phyloP scores from a whole-genome alignment of 768 basidiomycete genomes.

The Pulveroboletus frians region DNA sequence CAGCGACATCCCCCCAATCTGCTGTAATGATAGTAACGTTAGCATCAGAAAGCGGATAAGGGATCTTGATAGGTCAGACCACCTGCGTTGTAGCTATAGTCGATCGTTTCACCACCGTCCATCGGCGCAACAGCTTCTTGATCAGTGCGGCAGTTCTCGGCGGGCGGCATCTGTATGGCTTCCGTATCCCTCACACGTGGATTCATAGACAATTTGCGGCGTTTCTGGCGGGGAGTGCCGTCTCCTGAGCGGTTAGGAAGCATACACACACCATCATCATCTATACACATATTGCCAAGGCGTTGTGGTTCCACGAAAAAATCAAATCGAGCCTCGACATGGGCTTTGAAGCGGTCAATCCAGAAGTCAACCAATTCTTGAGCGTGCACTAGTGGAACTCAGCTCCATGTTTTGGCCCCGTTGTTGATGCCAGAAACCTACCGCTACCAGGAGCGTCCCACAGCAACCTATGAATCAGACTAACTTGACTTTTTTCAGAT shows the following conservation, averaged over 20 bases:
- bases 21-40: conserved; percentile 15
- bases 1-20: conserved; percentile 18
- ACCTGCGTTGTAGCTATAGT: conserved; percentile 21
- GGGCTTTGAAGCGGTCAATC: conserved; percentile 65
- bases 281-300: conserved; percentile 9
- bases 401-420: neutral
- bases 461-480: conserved; percentile 56
- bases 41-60: conserved; percentile 2
- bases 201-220: conserved; percentile 35
- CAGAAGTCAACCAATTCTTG: conserved; percentile 68
- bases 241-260: conserved; percentile 27
- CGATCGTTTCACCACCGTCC: conserved; percentile 13
- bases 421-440: conserved; percentile 31
- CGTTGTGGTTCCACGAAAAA: conserved; percentile 5
- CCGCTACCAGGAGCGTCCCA: conserved; percentile 63
- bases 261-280: neutral
- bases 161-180: neutral
- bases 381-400: conserved; percentile 49
- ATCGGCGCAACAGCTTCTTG: conserved; percentile 4
- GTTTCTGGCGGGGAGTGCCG: conserved; percentile 40
- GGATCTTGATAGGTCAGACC: conserved; percentile 13
- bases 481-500: conserved; percentile 49
- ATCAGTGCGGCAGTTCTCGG: conserved; percentile 13
- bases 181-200: neutral
- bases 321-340: conserved; percentile 56